Evolutionary conservation across 768 basidiomycete species (phyloP).

Genomic region (Melanogaster broomeanus): DNA sequence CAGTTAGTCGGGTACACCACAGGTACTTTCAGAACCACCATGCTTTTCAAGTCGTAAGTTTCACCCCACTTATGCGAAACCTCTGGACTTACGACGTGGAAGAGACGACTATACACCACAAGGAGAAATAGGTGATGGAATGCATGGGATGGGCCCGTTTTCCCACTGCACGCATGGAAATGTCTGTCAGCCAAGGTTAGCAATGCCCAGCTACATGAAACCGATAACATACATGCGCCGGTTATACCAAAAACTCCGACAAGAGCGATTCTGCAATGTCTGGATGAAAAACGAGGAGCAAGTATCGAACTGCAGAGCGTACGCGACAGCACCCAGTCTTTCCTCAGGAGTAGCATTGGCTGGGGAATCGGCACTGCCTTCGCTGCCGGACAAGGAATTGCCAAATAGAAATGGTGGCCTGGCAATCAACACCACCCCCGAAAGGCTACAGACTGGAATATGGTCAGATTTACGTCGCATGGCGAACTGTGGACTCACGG

Average conservation of each 20-base stretch:
- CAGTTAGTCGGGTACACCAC: conserved; percentile 20
- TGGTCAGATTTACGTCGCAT: background rate
- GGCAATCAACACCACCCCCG: conserved; percentile 81
- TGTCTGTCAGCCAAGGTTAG: conserved; percentile 33
- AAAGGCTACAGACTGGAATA: conserved; percentile 56
- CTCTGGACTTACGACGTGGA: conserved; percentile 6
- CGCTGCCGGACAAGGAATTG: background rate
- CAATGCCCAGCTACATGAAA: background rate
- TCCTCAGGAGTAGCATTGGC: conserved; percentile 28
- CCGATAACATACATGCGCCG: conserved; percentile 59
- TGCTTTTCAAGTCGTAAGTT: conserved; percentile 6
- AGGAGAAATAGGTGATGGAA: conserved; percentile 64
- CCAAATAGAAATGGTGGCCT: conserved; percentile 78
- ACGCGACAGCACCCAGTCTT: conserved; percentile 65
- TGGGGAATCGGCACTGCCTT: background rate
- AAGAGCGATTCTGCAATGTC: conserved; percentile 38
- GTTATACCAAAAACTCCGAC: conserved; percentile 66
- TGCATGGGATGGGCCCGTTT: conserved; percentile 77
- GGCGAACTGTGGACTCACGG: conserved; percentile 27
- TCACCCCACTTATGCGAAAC: background rate
- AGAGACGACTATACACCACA: conserved; percentile 44
- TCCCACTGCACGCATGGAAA: conserved; percentile 67
- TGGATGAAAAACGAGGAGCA: too few relatives aligned
- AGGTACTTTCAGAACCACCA: conserved; percentile 2
- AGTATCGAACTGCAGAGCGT: background rate